A percentile compares a stretch with the other conserved stretches of the same genome.
Evolutionary conservation across 2,329 filamentous ascomycete genomes (phyloP).

Genomic region (Botryotinia globosa): DNA sequence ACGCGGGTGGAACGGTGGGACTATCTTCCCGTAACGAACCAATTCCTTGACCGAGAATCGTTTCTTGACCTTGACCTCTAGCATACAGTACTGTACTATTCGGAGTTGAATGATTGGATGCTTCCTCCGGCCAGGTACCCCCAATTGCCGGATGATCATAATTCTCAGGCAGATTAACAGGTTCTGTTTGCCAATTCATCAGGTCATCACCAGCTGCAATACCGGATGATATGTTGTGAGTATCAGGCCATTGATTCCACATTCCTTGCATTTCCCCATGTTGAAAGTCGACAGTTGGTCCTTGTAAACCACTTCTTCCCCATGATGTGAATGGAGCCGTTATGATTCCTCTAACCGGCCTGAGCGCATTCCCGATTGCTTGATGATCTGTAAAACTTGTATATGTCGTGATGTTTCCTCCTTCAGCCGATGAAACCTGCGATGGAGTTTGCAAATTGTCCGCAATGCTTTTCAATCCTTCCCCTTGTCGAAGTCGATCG

Average conservation of each 20-base stretch:
- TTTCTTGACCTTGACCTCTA: slow-evolving; percentile 48
- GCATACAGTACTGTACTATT: slow-evolving; percentile 35
- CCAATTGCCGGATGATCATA: slow-evolving; percentile 49
- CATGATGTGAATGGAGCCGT: slow-evolving; percentile 49
- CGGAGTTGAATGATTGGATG: slow-evolving; percentile 17
- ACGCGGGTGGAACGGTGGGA: slow-evolving; percentile 63
- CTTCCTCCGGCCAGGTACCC: slow-evolving; percentile 35
- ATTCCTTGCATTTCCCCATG: slow-evolving; percentile 21
- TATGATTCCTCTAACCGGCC: slow-evolving; percentile 43
- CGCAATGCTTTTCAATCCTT: slow-evolving; percentile 54
- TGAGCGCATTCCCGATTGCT: slow-evolving; percentile 30
- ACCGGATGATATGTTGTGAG: background rate
- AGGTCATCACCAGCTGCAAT: slow-evolving; percentile 24
- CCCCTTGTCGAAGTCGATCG: slow-evolving; percentile 51
- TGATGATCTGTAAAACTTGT: slow-evolving; percentile 41
- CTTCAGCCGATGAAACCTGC: slow-evolving; percentile 33
- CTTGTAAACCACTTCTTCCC: slow-evolving; percentile 45
- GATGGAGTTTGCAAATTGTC: slow-evolving; percentile 49
- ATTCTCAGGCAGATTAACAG: slow-evolving; percentile 35
- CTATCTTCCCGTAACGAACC: slow-evolving; percentile 60
- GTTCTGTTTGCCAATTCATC: slow-evolving; percentile 37
- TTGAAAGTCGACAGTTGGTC: slow-evolving; percentile 17
- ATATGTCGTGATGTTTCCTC: slow-evolving; percentile 32
- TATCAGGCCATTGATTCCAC: slow-evolving; percentile 9
- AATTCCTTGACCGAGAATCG: slow-evolving; percentile 57